Base-by-base conservation (phyloP, 2,329 filamentous ascomycete species). In the Fonsecaea multimorphosa region DNA sequence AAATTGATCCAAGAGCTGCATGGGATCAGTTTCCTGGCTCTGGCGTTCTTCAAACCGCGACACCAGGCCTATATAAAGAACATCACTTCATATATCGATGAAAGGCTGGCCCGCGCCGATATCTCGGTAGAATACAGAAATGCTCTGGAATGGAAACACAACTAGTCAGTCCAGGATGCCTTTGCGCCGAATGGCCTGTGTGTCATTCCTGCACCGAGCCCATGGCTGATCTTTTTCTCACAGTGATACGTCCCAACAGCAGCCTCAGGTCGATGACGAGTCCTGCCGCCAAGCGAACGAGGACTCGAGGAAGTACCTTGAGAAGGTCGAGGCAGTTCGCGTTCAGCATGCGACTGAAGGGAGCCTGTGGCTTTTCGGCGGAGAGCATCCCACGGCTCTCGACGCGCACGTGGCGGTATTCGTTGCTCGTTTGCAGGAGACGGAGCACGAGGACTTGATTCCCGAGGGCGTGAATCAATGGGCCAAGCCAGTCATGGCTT, bases 31-130 rank as follows among this genome's bases (percentile, higher is more conserved):
- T 49, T 49, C 44, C 44, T 49, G 44, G 44, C 7, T 49, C 16
- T 49, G 44, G 44, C 44, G 44, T 49, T 49, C 44, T 49, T 49
- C 44, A 49, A 49, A 49, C 44, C 44, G 44, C 44, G 44, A 49
- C 44, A 49, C 16, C 44, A 49, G 44, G 44, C 44, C 44, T 11
- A 14, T 5, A 49, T 49, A 49, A 49, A 49, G 44, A 49, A 49
- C 44, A 19, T 49, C 24, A 49, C 24, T 49, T 49, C 44, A 49
- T 19, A 27, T 19, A 49, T 19, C 44, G 44, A 49, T 49, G 44
- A 49, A 19, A 49, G 24, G 44, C 44, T 19, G 44, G 44, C 44
- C 44, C 44, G 44, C 44, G 44, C 44, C 44, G 44, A 49, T 14
- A 49, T 49, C 44, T 49, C 16, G 19, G 44, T 49, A 19, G 16